phyloP scores from a whole-genome alignment of 2,329 filamentous ascomycete species.

The Orbilia blumenaviensis region DNA sequence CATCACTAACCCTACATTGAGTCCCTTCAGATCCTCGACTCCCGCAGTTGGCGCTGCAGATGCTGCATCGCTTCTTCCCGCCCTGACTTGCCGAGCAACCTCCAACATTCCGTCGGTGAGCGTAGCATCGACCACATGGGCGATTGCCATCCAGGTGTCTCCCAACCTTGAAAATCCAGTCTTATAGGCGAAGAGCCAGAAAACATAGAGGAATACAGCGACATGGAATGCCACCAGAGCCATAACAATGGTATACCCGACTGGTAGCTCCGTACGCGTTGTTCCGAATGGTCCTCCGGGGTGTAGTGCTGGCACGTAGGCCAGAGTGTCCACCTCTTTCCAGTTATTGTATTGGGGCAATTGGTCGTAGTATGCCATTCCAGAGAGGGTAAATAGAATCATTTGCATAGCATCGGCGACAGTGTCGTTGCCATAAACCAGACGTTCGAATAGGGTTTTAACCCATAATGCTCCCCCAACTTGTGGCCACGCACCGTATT shows the following conservation, averaged over 20 bases:
- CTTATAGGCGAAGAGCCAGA: constrained; percentile 7
- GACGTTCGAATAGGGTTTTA: constrained; percentile 8
- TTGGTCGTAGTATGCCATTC: constrained; percentile 23
- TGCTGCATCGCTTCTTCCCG: neutral
- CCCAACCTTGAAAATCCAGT: constrained; percentile 12
- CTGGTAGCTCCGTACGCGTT: neutral
- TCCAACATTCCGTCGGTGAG: constrained; percentile 12
- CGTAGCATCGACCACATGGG: constrained; percentile 11
- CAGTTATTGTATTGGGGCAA: constrained; percentile 28
- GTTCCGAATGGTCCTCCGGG: constrained; percentile 12
- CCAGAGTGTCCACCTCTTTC: constrained; percentile 8
- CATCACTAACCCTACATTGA: constrained; percentile 10
- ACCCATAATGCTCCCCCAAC: constrained; percentile 1
- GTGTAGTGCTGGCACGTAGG: constrained; percentile 8
- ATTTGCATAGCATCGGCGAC: constrained; percentile 19
- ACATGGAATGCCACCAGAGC: constrained; percentile 5
- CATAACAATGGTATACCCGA: neutral
- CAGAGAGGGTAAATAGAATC: constrained; percentile 9
- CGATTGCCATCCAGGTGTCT: constrained; percentile 31
- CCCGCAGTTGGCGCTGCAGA: neutral
- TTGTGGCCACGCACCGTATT: constrained; percentile 9
- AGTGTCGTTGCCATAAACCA: constrained; percentile 15
- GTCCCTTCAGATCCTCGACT: neutral
- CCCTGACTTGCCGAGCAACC: neutral
- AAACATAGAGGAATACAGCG: neutral